A percentile compares a stretch with the other conserved stretches of the same genome.
phyloP scores from a whole-genome alignment of 257 asterid species.

The Solanum ossicruentum region DNA sequence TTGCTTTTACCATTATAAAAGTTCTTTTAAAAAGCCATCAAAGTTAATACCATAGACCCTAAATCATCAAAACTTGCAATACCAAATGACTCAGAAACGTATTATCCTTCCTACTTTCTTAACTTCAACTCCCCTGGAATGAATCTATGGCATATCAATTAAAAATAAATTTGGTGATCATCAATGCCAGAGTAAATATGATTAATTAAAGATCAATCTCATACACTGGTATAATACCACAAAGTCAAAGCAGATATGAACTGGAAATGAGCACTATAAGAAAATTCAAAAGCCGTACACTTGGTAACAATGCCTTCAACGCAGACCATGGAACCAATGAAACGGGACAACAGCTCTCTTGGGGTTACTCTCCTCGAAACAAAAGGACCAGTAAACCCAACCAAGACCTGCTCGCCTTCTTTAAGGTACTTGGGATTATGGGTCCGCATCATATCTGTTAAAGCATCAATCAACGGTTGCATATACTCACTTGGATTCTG shows the following conservation, averaged over 20 bases:
- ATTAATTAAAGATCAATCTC: background rate
- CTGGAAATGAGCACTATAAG: background rate
- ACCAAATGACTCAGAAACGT: background rate
- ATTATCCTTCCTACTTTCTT: background rate
- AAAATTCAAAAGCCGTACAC: constrained; percentile 29
- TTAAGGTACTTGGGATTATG: constrained; percentile 66
- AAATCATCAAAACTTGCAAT: background rate
- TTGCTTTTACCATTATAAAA: background rate
- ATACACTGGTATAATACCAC: background rate
- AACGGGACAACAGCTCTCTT: constrained; percentile 81
- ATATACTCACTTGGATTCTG: constrained; percentile 84
- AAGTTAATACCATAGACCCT: background rate
- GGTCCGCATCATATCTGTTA: constrained; percentile 60
- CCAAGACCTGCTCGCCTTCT: constrained; percentile 84
- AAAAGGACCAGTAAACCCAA: constrained; percentile 92
- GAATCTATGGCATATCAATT: background rate
- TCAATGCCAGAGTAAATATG: background rate
- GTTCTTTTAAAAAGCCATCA: background rate
- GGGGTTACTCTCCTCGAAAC: constrained; percentile 94
- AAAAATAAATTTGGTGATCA: background rate
- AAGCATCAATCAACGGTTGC: constrained; percentile 83
- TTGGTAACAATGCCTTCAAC: constrained; percentile 90
- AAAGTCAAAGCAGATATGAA: background rate
- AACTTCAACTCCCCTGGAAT: background rate
- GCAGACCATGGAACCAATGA: constrained; percentile 90